Conservation (phyloP, 768 basidiomycete genomes). For the Tubosaeta sp. region DNA sequence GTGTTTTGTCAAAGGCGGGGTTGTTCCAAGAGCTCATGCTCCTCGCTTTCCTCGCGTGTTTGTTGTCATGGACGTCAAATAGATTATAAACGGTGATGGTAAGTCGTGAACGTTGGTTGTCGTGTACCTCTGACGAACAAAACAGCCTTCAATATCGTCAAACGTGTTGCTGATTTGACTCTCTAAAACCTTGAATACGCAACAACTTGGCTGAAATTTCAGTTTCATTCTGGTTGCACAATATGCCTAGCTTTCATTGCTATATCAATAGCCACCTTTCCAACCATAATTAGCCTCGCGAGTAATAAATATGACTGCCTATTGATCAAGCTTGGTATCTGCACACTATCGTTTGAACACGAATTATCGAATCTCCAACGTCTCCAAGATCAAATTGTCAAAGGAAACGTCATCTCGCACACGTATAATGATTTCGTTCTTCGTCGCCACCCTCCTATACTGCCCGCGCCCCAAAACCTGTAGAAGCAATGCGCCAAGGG, state of each 20-base stretch:
- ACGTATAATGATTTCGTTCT: conserved; percentile 8
- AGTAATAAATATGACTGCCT: neutral
- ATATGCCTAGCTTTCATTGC: no score
- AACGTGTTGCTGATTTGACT: neutral
- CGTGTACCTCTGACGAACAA: neutral
- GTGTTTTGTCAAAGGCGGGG: neutral
- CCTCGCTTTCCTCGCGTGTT: neutral
- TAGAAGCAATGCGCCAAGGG: conserved; percentile 14
- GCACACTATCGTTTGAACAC: neutral
- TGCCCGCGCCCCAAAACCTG: neutral
- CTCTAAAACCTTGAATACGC: neutral
- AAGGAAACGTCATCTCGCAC: conserved; percentile 3
- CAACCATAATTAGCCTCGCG: neutral
- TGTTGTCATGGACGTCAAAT: neutral
- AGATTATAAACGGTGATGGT: neutral
- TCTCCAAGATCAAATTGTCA: conserved; percentile 4
- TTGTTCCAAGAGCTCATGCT: neutral
- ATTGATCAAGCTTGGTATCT: neutral
- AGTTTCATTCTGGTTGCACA: no score
- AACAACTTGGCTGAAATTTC: no score
- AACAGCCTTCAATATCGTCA: neutral
- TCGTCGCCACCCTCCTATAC: conserved; percentile 15
- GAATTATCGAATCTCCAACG: conserved; percentile 3
- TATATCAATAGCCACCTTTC: no score
- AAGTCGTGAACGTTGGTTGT: neutral